These are phyloP conservation scores for Proliferodiscus dingleyae DNA, from an alignment of 2,329 filamentous ascomycete genomes.

Conservation along the genomic window DNA sequence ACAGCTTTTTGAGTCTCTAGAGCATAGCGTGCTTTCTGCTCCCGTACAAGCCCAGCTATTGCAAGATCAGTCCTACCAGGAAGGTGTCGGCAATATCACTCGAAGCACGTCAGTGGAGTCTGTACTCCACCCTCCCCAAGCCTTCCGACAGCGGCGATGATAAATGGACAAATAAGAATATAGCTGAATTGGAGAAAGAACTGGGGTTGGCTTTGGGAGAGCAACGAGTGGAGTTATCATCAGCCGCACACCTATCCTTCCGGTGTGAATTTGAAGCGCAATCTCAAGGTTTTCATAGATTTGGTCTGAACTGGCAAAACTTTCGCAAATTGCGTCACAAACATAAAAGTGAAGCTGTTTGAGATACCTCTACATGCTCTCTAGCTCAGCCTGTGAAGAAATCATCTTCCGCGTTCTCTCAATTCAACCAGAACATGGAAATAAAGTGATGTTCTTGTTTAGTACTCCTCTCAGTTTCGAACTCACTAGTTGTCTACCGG, in stretches of 20 bases:
- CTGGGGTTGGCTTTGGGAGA: conserved; percentile 15
- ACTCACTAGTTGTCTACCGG: not conserved
- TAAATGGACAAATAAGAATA: conserved; percentile 15
- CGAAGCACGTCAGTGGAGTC: conserved; percentile 11
- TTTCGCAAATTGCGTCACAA: no score
- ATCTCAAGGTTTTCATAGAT: no score
- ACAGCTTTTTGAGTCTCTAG: no score
- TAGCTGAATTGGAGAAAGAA: conserved; percentile 18
- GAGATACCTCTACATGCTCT: no score
- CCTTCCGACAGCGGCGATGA: conserved; percentile 16
- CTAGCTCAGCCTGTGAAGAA: no score
- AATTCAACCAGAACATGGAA: not conserved
- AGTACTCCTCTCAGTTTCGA: not conserved
- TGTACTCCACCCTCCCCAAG: conserved; percentile 13
- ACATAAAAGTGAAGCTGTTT: no score
- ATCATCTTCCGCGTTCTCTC: not conserved
- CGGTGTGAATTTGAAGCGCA: not conserved
- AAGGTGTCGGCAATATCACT: conserved; percentile 15
- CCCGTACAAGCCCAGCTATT: conserved; percentile 12
- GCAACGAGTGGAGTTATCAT: conserved; percentile 14
- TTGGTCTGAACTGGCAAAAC: no score
- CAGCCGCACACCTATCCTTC: conserved; percentile 8
- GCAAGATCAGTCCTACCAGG: conserved; percentile 14
- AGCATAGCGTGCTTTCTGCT: conserved; percentile 16
- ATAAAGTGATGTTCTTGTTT: not conserved